These are phyloP conservation scores for Mrakia gelida DNA, from an alignment of 768 basidiomycete species.

Conservation along the genomic window DNA sequence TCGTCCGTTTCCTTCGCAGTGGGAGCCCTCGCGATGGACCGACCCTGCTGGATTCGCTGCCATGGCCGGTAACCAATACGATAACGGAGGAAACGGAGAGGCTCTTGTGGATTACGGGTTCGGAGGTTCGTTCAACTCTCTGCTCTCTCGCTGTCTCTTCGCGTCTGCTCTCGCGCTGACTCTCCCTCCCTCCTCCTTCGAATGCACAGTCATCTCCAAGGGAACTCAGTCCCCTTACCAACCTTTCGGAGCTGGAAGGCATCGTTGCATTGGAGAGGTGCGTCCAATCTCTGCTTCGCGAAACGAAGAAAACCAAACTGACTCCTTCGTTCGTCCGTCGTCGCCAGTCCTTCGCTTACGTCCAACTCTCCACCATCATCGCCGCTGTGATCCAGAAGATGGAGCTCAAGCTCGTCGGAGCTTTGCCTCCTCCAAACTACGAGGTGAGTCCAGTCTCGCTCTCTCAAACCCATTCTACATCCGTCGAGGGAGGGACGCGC, in stretches of 20 bases:
- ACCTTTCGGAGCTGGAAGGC: slow-evolving; percentile 94
- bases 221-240: slow-evolving; percentile 94
- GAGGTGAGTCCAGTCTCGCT: slow-evolving; percentile 59
- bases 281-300: neutral
- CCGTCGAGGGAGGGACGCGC: neutral
- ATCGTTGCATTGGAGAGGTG: slow-evolving; percentile 90
- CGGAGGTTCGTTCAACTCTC: slow-evolving; percentile 52
- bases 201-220: slow-evolving; percentile 49
- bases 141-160: neutral
- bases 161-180: neutral
- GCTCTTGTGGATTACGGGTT: slow-evolving; percentile 85
- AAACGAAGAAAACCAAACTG: neutral
- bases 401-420: slow-evolving; percentile 62
- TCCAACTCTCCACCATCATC: slow-evolving; percentile 83
- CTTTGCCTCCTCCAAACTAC: slow-evolving; percentile 81
- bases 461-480: slow-evolving; percentile 29
- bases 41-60: slow-evolving; percentile 78
- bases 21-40: slow-evolving; percentile 80
- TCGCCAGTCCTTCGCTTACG: slow-evolving; percentile 72
- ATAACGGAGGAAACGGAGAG: slow-evolving; percentile 49
- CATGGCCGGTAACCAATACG: slow-evolving; percentile 68
- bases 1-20: slow-evolving; percentile 42
- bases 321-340: slow-evolving; percentile 33
- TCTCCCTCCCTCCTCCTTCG: slow-evolving; percentile 39
- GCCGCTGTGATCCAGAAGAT: slow-evolving; percentile 69